Conservation (phyloP, 2,329 filamentous ascomycete genomes). For the Arthrinium puccinioides region DNA sequence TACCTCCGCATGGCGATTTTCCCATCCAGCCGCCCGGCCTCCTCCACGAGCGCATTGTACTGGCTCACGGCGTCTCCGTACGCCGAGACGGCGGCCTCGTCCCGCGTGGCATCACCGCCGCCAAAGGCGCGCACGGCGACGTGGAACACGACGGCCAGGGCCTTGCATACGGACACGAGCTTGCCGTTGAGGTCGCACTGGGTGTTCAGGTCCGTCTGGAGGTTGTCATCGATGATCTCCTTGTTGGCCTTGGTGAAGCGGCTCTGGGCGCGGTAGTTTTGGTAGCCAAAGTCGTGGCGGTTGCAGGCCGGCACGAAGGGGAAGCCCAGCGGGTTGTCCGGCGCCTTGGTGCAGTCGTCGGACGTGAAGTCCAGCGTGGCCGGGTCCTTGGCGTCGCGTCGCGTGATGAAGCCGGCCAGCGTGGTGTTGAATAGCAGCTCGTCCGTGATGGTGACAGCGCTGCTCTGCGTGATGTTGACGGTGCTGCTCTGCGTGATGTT, state of each 20-base stretch:
- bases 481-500: no score
- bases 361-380: conserved; percentile 31
- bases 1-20: no score
- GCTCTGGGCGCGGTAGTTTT: conserved; percentile 41
- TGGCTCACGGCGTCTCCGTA: no score
- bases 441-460: no score
- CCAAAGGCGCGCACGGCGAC: conserved; percentile 29
- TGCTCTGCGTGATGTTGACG: no score
- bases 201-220: conserved; percentile 33
- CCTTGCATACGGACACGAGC: conserved; percentile 24
- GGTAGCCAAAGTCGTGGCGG: conserved; percentile 51
- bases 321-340: conserved; percentile 36
- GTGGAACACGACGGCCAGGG: conserved; percentile 33
- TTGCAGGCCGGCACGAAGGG: conserved; percentile 37
- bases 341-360: conserved; percentile 33
- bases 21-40: no score
- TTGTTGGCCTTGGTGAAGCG: conserved; percentile 37
- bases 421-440: conserved; percentile 35
- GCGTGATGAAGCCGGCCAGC: conserved; percentile 32
- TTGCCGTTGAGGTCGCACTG: conserved; percentile 27
- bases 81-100: no score
- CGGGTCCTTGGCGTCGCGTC: conserved; percentile 32
- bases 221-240: conserved; percentile 40
- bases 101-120: conserved; percentile 1
- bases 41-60: no score